phyloP scores from a whole-genome alignment of 208 protist species.

The Phytomonas francai region DNA sequence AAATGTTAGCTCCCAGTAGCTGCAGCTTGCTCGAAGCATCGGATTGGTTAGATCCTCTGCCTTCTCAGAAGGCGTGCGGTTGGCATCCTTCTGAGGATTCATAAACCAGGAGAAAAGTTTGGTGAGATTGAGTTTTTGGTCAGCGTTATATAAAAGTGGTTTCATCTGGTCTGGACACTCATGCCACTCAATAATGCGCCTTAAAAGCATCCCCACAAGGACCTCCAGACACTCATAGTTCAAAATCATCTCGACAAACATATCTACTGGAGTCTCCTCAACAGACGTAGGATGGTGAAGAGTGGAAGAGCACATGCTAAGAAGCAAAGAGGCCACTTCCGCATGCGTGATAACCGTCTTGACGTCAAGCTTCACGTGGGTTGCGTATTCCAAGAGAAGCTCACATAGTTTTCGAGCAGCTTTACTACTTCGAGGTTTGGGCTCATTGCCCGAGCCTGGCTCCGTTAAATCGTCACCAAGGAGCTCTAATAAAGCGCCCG shows the following conservation, averaged over 20 bases:
- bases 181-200: constrained; percentile 14
- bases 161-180: no score
- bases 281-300: constrained; percentile 62
- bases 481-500: constrained; percentile 24
- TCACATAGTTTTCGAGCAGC: constrained; percentile 26
- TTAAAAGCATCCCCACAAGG: constrained; percentile 37
- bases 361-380: constrained; percentile 22
- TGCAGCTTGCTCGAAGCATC: constrained; percentile 22
- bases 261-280: constrained; percentile 41
- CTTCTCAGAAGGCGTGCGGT: neutral
- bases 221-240: constrained; percentile 22
- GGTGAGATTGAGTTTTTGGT: no score
- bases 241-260: constrained; percentile 76
- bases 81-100: neutral
- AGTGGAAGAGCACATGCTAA: constrained; percentile 69
- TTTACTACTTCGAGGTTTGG: neutral
- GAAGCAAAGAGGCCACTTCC: constrained; percentile 44
- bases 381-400: constrained; percentile 35
- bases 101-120: no score
- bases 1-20: constrained; percentile 29
- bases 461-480: constrained; percentile 17
- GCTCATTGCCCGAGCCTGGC: neutral
- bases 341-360: constrained; percentile 42
- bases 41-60: neutral
- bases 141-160: no score